A percentile compares a stretch with the other conserved stretches of the same genome.
These are phyloP conservation scores for Lactifluus piperatus DNA, from an alignment of 768 basidiomycete genomes.

Conservation along the genomic window DNA sequence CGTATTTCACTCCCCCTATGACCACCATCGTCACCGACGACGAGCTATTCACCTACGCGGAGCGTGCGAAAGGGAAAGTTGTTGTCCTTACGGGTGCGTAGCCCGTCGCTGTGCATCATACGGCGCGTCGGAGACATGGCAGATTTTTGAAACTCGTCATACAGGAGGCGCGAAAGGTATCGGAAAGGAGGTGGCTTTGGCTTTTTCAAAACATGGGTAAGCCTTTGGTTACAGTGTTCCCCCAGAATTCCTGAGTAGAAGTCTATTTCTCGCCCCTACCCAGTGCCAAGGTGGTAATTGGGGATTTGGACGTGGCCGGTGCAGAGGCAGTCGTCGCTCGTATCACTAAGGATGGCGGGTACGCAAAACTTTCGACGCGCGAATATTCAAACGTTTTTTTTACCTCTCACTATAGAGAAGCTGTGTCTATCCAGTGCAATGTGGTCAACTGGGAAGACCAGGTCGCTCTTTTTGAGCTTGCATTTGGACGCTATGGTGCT, in stretches of 20 bases:
- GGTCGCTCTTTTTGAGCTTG: conserved; percentile 27
- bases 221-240: not conserved
- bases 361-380: not conserved
- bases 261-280: not conserved
- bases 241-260: not conserved
- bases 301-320: conserved; percentile 5
- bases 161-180: conserved; percentile 25
- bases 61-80: too few species aligned
- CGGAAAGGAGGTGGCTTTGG: conserved; percentile 22
- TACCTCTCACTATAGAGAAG: conserved; percentile 7
- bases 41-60: too few species aligned
- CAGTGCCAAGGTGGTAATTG: conserved; percentile 19
- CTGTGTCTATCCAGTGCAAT: conserved; percentile 16
- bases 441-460: conserved; percentile 24
- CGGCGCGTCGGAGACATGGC: not conserved
- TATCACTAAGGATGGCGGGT: conserved; percentile 20
- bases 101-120: too few species aligned
- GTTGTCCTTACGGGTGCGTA: not conserved
- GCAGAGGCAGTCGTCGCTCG: conserved; percentile 9
- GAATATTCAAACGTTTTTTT: not conserved
- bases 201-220: conserved; percentile 22
- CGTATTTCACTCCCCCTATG: too few species aligned
- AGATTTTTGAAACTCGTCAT: not conserved
- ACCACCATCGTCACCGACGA: too few species aligned
- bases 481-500: conserved; percentile 22